Percentiles rank a stretch among this genome's conserved stretches.
phyloP scores from a whole-genome alignment of 371 early-diverging fungal species.

The Chytridiales sp. region DNA sequence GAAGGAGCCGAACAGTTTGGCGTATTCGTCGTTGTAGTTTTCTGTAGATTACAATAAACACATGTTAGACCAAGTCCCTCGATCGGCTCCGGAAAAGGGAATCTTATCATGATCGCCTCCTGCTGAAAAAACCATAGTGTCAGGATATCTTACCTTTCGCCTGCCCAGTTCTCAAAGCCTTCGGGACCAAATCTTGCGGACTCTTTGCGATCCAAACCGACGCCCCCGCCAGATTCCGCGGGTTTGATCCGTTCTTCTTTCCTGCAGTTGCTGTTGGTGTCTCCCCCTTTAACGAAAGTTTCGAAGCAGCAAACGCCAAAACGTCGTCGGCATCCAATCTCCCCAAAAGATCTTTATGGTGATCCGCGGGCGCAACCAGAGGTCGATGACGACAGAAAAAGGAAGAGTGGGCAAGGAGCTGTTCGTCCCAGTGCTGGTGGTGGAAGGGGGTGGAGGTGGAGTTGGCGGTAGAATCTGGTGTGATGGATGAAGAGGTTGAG shows the following conservation, averaged over 20 bases:
- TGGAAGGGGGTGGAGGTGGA: background rate
- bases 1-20: slow-evolving; percentile 25
- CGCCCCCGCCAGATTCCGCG: background rate
- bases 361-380: slow-evolving; percentile 1
- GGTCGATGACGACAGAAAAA: background rate
- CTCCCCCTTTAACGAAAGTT: background rate
- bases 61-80: background rate
- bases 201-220: background rate
- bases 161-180: too few species aligned
- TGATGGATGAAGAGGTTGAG: too few species aligned
- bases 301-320: background rate
- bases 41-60: slow-evolving; percentile 3
- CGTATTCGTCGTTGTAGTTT: slow-evolving; percentile 30
- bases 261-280: background rate
- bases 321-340: background rate
- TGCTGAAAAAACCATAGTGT: background rate
- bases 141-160: too few species aligned
- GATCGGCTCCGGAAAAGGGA: background rate
- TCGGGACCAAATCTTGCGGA: too few species aligned
- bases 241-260: background rate
- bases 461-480: too few species aligned
- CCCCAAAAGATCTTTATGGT: background rate
- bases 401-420: slow-evolving; percentile 1
- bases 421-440: background rate
- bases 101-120: background rate